Evolutionary conservation across 179 eudicot species (phyloP).

Genomic region (Spergularia azorica): DNA sequence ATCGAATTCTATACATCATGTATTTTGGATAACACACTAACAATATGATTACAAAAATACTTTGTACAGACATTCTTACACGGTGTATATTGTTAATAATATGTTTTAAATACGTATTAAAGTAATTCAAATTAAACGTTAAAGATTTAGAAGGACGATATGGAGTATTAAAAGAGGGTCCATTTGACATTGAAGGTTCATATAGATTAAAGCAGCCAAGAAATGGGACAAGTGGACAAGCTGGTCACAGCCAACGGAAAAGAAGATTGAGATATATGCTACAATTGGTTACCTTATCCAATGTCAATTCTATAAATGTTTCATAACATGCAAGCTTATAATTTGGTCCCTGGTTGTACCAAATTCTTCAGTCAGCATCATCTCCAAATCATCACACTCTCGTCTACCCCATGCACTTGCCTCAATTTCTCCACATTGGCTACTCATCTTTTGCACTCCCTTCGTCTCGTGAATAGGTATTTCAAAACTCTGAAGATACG

Average conservation of each 20-base stretch:
- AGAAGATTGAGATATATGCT: not conserved
- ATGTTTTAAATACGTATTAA: too few species aligned
- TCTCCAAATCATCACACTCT: constrained; percentile 14
- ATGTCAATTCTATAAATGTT: not conserved
- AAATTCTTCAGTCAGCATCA: constrained; percentile 27
- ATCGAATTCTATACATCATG: too few species aligned
- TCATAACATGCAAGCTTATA: constrained; percentile 10
- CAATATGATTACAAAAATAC: too few species aligned
- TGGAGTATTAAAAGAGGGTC: not conserved
- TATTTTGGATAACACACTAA: too few species aligned
- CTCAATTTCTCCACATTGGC: not conserved
- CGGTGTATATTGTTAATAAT: too few species aligned
- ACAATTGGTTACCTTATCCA: constrained; percentile 17
- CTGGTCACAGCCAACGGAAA: constrained; percentile 21
- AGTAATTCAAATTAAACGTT: too few species aligned
- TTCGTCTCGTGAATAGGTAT: too few species aligned
- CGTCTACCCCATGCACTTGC: constrained; percentile 23
- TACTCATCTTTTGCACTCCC: too few species aligned
- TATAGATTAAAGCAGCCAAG: not conserved
- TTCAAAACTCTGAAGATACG: too few species aligned
- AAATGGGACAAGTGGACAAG: constrained; percentile 21
- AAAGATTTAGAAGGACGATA: too few species aligned
- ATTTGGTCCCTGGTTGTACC: constrained; percentile 18
- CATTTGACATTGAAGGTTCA: not conserved
- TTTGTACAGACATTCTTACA: too few species aligned